Percentiles rank a stretch among this genome's conserved stretches.
These are phyloP conservation scores for Erysimum pusillum DNA, from an alignment of 441 rosid species.

Conservation along the genomic window DNA sequence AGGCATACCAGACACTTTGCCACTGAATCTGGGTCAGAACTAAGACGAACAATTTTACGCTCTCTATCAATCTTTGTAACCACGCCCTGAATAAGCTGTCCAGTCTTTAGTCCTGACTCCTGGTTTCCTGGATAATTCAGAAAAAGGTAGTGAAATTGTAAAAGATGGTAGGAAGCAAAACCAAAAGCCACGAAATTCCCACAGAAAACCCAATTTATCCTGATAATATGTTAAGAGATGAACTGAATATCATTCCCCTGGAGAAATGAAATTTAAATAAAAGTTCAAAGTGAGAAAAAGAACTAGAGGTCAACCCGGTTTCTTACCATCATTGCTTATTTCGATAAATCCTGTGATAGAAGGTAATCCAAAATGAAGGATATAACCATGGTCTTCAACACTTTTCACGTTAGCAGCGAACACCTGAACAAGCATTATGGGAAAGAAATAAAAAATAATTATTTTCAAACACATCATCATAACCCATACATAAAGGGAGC, in stretches of 20 bases:
- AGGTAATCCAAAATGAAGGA: constrained; percentile 90
- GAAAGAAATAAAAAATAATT: constrained; percentile 30
- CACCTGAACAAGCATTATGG: constrained; percentile 59
- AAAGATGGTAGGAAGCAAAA: constrained; percentile 21
- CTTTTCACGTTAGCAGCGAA: constrained; percentile 84
- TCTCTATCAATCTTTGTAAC: constrained; percentile 77
- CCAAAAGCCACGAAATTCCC: constrained; percentile 25
- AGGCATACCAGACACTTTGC: constrained; percentile 82
- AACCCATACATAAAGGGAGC: constrained; percentile 13
- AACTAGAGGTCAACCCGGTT: constrained; percentile 16
- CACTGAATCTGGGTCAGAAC: constrained; percentile 73
- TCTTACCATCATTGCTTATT: constrained; percentile 64
- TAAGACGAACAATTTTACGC: constrained; percentile 79
- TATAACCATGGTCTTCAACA: constrained; percentile 96
- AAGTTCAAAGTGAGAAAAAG: constrained; percentile 11
- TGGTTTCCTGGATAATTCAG: constrained; percentile 51
- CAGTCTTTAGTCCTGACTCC: constrained; percentile 56
- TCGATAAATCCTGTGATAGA: constrained; percentile 84
- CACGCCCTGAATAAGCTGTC: constrained; percentile 87
- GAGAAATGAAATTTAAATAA: constrained; percentile 19
- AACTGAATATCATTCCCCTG: constrained; percentile 19
- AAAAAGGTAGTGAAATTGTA: constrained; percentile 5
- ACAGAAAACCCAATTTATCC: constrained; percentile 9
- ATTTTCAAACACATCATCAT: constrained; percentile 21
- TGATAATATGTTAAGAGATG: constrained; percentile 9